A percentile compares a stretch with the other conserved stretches of the same genome.
phyloP scores from a whole-genome alignment of 768 basidiomycete species.

The Tubosaeta brunneosetosa region DNA sequence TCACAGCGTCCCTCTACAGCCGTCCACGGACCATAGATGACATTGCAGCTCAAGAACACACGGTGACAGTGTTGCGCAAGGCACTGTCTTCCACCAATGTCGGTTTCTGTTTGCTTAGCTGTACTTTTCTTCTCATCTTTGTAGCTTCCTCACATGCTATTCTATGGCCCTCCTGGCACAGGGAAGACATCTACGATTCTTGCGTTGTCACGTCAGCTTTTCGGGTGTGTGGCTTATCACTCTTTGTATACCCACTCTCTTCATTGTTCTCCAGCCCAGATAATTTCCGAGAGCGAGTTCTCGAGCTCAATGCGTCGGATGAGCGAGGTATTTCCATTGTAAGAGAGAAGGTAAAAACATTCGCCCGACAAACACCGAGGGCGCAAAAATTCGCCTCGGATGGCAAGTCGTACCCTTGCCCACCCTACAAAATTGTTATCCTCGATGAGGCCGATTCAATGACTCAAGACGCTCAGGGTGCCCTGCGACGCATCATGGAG shows the following conservation, averaged over 20 bases:
- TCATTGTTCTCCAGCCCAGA: constrained; percentile 63
- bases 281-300: constrained; percentile 86
- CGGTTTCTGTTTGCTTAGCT: neutral
- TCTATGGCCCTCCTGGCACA: constrained; percentile 98
- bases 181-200: constrained; percentile 99
- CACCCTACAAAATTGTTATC: constrained; percentile 98
- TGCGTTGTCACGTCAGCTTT: constrained; percentile 88
- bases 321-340: constrained; percentile 97
- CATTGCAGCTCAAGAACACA: constrained; percentile 95
- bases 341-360: constrained; percentile 97
- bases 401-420: constrained; percentile 86
- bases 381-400: constrained; percentile 72
- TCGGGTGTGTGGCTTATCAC: constrained; percentile 59
- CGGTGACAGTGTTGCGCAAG: constrained; percentile 86
- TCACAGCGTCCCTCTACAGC: constrained; percentile 39
- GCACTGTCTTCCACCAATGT: constrained; percentile 93
- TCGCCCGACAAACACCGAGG: constrained; percentile 88
- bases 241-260: neutral
- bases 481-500: constrained; percentile 98
- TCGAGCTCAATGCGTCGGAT: constrained; percentile 98
- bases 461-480: constrained; percentile 99
- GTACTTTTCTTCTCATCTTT: constrained; percentile 8
- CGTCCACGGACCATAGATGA: constrained; percentile 98
- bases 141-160: constrained; percentile 97
- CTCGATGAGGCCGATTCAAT: constrained; percentile 99